A percentile compares a stretch with the other conserved stretches of the same genome.
phyloP scores from a whole-genome alignment of 2,329 filamentous ascomycete genomes.

The Teratosphaeria epicoccoides region DNA sequence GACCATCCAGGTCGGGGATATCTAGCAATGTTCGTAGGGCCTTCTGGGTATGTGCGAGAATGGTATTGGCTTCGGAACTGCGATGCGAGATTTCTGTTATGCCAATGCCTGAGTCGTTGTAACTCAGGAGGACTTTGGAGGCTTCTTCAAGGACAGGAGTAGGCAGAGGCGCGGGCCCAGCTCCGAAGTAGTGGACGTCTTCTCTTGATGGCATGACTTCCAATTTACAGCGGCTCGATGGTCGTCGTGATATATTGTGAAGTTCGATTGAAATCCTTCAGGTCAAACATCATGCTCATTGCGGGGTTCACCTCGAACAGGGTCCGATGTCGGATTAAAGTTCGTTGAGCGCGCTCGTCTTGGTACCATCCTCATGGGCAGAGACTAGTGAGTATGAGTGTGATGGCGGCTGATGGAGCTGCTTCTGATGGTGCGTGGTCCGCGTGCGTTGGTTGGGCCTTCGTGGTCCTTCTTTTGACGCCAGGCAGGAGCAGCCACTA shows the following conservation, averaged over 20 bases:
- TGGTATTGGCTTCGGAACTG: conserved; percentile 63
- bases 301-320: neutral
- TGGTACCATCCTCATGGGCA: too few species aligned
- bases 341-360: too few species aligned
- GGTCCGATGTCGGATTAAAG: neutral
- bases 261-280: too few species aligned
- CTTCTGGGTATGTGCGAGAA: conserved; percentile 68
- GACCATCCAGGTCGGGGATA: conserved; percentile 67
- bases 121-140: conserved; percentile 69
- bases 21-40: conserved; percentile 65
- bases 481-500: too few species aligned
- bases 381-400: too few species aligned
- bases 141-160: conserved; percentile 70
- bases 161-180: conserved; percentile 78
- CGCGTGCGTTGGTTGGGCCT: too few species aligned
- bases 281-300: too few species aligned
- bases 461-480: too few species aligned
- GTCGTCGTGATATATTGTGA: too few species aligned
- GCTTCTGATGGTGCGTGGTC: too few species aligned
- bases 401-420: too few species aligned
- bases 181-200: conserved; percentile 78
- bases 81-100: conserved; percentile 87
- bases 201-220: conserved; percentile 39
- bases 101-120: conserved; percentile 67
- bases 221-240: neutral